phyloP scores from a whole-genome alignment of 2,329 filamentous ascomycete species.

The Aspergillus floridensis region DNA sequence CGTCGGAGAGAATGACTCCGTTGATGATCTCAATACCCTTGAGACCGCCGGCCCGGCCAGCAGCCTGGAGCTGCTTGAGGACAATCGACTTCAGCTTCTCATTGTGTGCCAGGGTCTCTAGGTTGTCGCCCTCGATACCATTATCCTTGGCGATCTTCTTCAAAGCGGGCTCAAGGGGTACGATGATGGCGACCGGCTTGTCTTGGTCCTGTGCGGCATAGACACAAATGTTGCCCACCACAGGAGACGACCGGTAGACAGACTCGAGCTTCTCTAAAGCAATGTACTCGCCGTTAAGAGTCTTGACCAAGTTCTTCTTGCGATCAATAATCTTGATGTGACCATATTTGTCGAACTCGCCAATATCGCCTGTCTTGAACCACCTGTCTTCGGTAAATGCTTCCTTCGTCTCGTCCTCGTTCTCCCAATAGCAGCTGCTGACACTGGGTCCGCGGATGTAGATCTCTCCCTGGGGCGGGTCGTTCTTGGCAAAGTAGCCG shows the following conservation, averaged over 20 bases:
- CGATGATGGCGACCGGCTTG: constrained; percentile 80
- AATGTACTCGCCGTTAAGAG: constrained; percentile 92
- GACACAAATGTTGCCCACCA: constrained; percentile 83
- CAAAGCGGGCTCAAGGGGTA: constrained; percentile 55
- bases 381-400: constrained; percentile 80
- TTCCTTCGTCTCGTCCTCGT: constrained; percentile 79
- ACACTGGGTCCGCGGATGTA: constrained; percentile 79
- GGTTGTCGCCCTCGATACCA: constrained; percentile 61
- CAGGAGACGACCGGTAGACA: constrained; percentile 75
- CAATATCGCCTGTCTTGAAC: constrained; percentile 97
- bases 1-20: constrained; percentile 45
- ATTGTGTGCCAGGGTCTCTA: constrained; percentile 65
- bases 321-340: constrained; percentile 88
- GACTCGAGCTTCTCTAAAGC: constrained; percentile 94
- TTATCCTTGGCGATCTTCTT: constrained; percentile 56
- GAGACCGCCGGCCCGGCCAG: constrained; percentile 37
- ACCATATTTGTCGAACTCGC: constrained; percentile 77
- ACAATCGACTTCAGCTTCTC: constrained; percentile 42
- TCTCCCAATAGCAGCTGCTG: constrained; percentile 75
- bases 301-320: constrained; percentile 98
- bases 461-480: constrained; percentile 86
- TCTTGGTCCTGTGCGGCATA: constrained; percentile 72
- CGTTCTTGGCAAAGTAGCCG: constrained; percentile 73
- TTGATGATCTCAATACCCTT: constrained; percentile 44
- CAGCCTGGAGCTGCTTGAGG: constrained; percentile 41